A percentile compares a stretch with the other conserved stretches of the same genome.
Evolutionary conservation across 495 filamentous ascomycete genomes (phyloP).

Genomic region (Apiosordaria backusii): DNA sequence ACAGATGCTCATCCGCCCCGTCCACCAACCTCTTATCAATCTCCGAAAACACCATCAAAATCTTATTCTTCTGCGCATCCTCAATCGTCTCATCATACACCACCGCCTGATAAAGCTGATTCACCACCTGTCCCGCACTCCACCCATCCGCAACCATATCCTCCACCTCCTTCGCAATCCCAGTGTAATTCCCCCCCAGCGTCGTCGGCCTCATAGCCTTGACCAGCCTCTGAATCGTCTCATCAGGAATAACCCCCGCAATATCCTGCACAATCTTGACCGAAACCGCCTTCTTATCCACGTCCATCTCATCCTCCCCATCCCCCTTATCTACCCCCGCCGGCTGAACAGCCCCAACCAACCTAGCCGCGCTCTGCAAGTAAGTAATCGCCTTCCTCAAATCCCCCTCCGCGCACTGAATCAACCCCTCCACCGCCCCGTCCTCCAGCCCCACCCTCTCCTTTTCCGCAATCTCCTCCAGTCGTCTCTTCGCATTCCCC

Average conservation of each 20-base stretch:
- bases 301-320: slow-evolving; percentile 52
- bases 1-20: slow-evolving; percentile 93
- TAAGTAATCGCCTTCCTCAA: slow-evolving; percentile 94
- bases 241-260: slow-evolving; percentile 83
- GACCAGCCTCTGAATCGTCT: slow-evolving; percentile 64
- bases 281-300: slow-evolving; percentile 62
- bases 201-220: slow-evolving; percentile 73
- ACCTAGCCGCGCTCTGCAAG: slow-evolving; percentile 80
- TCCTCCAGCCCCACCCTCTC: slow-evolving; percentile 73
- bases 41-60: slow-evolving; percentile 86
- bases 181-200: slow-evolving; percentile 62
- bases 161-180: slow-evolving; percentile 71
- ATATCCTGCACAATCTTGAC: slow-evolving; percentile 85
- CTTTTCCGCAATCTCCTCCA: slow-evolving; percentile 74
- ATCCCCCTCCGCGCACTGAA: slow-evolving; percentile 88
- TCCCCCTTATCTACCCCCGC: slow-evolving; percentile 35
- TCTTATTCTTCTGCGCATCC: slow-evolving; percentile 84
- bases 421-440: slow-evolving; percentile 77
- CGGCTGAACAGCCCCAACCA: slow-evolving; percentile 57
- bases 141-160: slow-evolving; percentile 96
- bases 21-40: slow-evolving; percentile 93
- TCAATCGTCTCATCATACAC: slow-evolving; percentile 79
- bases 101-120: slow-evolving; percentile 77
- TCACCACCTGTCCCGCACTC: slow-evolving; percentile 87
- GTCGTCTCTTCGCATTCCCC: slow-evolving; percentile 65